Base-by-base conservation (phyloP, 148 eudicot genomes). In the Limonium bicolor region DNA sequence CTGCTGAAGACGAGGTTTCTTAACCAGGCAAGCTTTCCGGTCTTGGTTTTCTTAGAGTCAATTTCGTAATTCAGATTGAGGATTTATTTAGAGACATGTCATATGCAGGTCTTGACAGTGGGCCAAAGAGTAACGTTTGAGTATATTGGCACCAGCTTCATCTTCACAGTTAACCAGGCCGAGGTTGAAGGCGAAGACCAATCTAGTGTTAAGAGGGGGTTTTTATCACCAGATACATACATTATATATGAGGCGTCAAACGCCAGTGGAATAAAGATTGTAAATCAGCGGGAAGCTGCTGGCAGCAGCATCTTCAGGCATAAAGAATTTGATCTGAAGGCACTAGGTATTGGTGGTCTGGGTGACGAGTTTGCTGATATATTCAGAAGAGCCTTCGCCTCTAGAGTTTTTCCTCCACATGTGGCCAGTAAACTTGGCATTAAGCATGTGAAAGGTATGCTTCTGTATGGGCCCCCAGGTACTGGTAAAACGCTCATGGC, bases 401-500 rank as follows among this genome's bases (percentile, higher is more conserved):
- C 95, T 31, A 85, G 95, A 55, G 99, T 85, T 65, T 90, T 90
- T 20, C 99, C 99, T 54, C 63, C 99, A 20, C 95, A 90, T 55
- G 99, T 90, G 52, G 78, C 99, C 29, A 66, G 67, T 60, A 90
- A 90, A 54, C 57, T 92, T 70, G 99, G 99, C 31, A 86, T 92
- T 61, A 92, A 78, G 59, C 99, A 85, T 62, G 99, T 92, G 41
- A 92, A 92, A 56, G 99, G 99, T 67, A 92, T 92, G 95, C 86
- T 90, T 69, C 95, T 84, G 36, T 73, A 46, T 76, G 99, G 99
- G 24, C 95, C 99, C 36, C 99, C 99, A 72, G 99, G 99, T 41
- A 92, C 99, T 44, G 99, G 99, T 22, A 92, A 92, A 74, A 92
- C 99, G 41, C 51, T 92, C 45, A 82, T 92, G 90, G 99, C 99